Conservation (phyloP, 495 filamentous ascomycete genomes). For the Chlorociboria aeruginascens region DNA sequence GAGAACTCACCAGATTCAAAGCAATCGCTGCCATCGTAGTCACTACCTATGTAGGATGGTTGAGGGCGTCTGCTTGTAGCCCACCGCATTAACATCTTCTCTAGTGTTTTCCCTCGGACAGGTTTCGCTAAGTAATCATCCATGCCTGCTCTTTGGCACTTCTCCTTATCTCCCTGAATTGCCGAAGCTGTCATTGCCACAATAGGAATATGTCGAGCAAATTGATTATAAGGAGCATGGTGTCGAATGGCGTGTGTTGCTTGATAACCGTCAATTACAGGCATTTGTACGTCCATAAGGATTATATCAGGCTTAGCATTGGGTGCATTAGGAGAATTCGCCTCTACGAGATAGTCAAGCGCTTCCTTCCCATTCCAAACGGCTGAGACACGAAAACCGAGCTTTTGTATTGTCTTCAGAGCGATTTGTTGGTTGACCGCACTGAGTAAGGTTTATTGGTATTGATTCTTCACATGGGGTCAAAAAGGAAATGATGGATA, state of each 20-base stretch:
- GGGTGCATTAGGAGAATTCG: conserved; percentile 16
- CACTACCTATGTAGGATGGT: neutral
- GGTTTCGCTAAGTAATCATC: conserved; percentile 78
- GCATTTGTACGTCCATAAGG: conserved; percentile 84
- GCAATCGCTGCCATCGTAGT: conserved; percentile 10
- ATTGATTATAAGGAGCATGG: conserved; percentile 40
- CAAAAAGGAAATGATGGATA: neutral
- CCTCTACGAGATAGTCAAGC: conserved; percentile 44
- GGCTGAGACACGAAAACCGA: conserved; percentile 58
- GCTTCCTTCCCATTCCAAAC: conserved; percentile 70
- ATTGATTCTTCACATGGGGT: conserved; percentile 10
- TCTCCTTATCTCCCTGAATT: conserved; percentile 71
- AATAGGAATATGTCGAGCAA: conserved; percentile 48
- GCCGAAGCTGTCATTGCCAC: conserved; percentile 76
- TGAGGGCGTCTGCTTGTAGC: conserved; percentile 14
- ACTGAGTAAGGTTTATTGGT: conserved; percentile 14
- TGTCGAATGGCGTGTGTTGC: conserved; percentile 61
- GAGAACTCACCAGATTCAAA: conserved; percentile 6
- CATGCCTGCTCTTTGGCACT: conserved; percentile 67
- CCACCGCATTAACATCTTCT: conserved; percentile 60
- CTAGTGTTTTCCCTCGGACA: conserved; percentile 52
- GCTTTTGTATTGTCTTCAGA: conserved; percentile 58
- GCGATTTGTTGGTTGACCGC: conserved; percentile 72
- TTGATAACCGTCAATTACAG: conserved; percentile 66
- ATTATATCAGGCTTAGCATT: conserved; percentile 58